Conservation (phyloP, 2,329 filamentous ascomycete species). For the Phoma sp. region DNA sequence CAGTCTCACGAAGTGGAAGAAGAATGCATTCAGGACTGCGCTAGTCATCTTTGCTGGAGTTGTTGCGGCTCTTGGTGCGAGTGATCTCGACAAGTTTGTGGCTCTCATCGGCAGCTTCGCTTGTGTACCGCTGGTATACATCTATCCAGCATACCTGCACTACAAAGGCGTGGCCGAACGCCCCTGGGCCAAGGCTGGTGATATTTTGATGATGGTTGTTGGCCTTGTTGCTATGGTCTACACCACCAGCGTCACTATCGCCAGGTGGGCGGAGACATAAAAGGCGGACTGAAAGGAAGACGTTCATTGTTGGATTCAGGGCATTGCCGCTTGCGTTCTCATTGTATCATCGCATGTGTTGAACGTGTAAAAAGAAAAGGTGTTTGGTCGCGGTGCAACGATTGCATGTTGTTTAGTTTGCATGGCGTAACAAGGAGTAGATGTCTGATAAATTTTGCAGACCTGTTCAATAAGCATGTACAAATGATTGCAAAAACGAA, state of each 20-base stretch:
- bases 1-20: conserved; percentile 73
- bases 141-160: conserved; percentile 76
- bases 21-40: conserved; percentile 69
- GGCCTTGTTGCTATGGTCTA: conserved; percentile 76
- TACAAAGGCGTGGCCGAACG: conserved; percentile 69
- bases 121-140: conserved; percentile 77
- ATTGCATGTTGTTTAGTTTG: no score
- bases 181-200: conserved; percentile 62
- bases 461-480: neutral
- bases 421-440: no score
- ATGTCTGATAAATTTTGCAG: no score
- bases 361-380: no score
- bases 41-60: conserved; percentile 66
- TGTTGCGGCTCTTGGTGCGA: conserved; percentile 69
- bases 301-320: no score
- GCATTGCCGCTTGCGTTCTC: no score
- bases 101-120: conserved; percentile 75
- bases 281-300: no score
- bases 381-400: no score
- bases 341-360: no score
- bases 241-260: conserved; percentile 69
- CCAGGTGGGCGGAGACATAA: conserved; percentile 42
- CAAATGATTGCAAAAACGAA: neutral
- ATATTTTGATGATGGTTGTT: conserved; percentile 67
- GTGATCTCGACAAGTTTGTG: conserved; percentile 76